These are phyloP conservation scores for Rhytidhysteron rufulum DNA, from an alignment of 2,329 filamentous ascomycete genomes.

Conservation along the genomic window DNA sequence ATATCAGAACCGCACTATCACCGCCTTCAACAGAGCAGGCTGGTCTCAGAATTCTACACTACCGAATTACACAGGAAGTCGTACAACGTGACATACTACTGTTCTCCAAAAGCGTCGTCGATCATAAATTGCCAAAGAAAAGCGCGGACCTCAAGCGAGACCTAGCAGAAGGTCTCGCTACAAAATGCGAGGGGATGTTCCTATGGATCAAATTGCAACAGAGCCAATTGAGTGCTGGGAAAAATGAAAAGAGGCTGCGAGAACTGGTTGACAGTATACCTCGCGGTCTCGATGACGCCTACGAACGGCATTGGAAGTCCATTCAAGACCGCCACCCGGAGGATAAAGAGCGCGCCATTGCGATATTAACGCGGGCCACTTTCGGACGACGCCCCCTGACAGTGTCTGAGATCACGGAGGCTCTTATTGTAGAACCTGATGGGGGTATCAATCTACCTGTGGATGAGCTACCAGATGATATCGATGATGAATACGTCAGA, in stretches of 20 bases:
- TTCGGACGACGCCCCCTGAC: constrained; percentile 18
- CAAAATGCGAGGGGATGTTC: constrained; percentile 32
- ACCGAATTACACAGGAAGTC: constrained; percentile 14
- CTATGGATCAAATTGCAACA: constrained; percentile 31
- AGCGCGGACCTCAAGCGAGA: constrained; percentile 6
- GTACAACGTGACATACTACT: constrained; percentile 17
- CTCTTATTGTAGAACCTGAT: constrained; percentile 14
- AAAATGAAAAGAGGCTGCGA: constrained; percentile 26
- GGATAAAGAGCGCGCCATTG: constrained; percentile 18
- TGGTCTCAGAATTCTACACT: constrained; percentile 8
- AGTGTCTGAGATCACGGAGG: constrained; percentile 19
- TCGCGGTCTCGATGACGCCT: constrained; percentile 21
- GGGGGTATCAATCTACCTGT: constrained; percentile 8
- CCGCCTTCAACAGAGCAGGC: constrained; percentile 4
- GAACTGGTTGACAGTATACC: constrained; percentile 22
- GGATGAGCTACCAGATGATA: constrained; percentile 19
- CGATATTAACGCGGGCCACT: constrained; percentile 27
- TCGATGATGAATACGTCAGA: constrained; percentile 27
- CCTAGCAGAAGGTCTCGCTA: constrained; percentile 20
- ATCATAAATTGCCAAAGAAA: constrained; percentile 26
- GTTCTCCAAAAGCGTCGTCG: constrained; percentile 22
- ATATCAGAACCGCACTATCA: constrained; percentile 15
- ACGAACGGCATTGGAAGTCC: constrained; percentile 27
- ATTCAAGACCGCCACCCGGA: constrained; percentile 9
- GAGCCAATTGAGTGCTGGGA: constrained; percentile 15